Base-by-base conservation (phyloP, 2,329 filamentous ascomycete species). In the Blastomyces emzantsi region DNA sequence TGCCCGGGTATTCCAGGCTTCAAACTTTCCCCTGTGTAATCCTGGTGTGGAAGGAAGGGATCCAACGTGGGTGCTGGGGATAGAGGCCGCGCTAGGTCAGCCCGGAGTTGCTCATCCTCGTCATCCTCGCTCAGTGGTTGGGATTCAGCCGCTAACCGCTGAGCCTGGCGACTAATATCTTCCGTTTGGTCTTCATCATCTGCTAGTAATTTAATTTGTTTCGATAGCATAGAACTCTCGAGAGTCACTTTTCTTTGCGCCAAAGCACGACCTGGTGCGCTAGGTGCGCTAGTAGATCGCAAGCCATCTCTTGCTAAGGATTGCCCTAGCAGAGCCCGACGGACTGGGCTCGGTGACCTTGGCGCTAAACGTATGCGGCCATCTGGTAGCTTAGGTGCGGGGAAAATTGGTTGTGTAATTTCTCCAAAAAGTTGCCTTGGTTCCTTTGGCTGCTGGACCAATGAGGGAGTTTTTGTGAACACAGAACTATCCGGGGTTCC, bases 1-100 rank as follows among this genome's bases (percentile, higher is more conserved):
- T 81, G 79, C 8, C 79, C 79, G 0, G 79, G 77, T 63, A 82
- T 75, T 39, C 79, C 80, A 51, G 77, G 78, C 66, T 80, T 80
- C 56, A 72, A 72, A 8, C 76, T 77, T 60, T 77, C 72, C 8
- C 76, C 77, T 39, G 73, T 73, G 63, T 78, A 80, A 63, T 79
- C 76, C 60, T 80, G 78, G 63, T 80, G 78, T 19, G 78, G 76
- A 22, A 81, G 67, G 68, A 81, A 81, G n/a, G 78, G 76, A 65
- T 80, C 79, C 28, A 81, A 73, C 0, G 74, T 76, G 56, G 76
- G 73, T 17, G 74, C 75, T 2, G 78, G 76, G 45, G 76, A 73
- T 33, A 80, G 65, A 47, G 79, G 78, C 30, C 71, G 73, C 55
- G 74, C 73, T 59, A 81, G 73, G 55, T 81, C 77, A 47, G 74